Evolutionary conservation across 192 early-diverging fungal genomes (phyloP).

Genomic region (Chytriomyces sp.): DNA sequence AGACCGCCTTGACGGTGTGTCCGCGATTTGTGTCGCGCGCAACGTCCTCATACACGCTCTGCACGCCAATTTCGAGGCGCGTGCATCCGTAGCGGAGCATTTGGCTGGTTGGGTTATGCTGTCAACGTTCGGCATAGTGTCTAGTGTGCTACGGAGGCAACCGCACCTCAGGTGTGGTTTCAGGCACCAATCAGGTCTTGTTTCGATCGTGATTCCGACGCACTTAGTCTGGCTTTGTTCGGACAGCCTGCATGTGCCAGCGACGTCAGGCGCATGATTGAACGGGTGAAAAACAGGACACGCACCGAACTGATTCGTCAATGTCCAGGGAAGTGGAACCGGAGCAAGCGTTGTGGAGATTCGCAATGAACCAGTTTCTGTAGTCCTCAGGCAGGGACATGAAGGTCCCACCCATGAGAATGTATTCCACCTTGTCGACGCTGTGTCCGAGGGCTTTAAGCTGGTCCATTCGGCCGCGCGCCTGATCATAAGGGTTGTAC

Average conservation of each 20-base stretch:
- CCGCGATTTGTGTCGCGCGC: slow-evolving; percentile 98
- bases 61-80: slow-evolving; percentile 95
- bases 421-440: slow-evolving; percentile 98
- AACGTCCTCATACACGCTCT: slow-evolving; percentile 99
- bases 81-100: slow-evolving; percentile 99
- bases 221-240: slow-evolving; percentile 96
- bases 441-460: slow-evolving; percentile 88
- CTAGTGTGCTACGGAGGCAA: neutral
- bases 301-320: slow-evolving; percentile 92
- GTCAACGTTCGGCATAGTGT: neutral
- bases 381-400: slow-evolving; percentile 97
- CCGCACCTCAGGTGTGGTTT: slow-evolving; percentile 82
- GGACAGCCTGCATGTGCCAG: slow-evolving; percentile 64
- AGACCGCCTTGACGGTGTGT: slow-evolving; percentile 97
- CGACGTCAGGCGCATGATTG: neutral
- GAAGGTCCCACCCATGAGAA: slow-evolving; percentile 99
- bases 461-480: slow-evolving; percentile 92
- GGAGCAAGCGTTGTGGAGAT: slow-evolving; percentile 94
- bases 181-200: slow-evolving; percentile 95
- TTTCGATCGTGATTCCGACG: slow-evolving; percentile 99
- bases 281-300: neutral
- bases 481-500: slow-evolving; percentile 96
- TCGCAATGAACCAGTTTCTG: slow-evolving; percentile 96
- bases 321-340: slow-evolving; percentile 88
- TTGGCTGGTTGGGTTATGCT: slow-evolving; percentile 60